A percentile compares a stretch with the other conserved stretches of the same genome.
phyloP scores from a whole-genome alignment of 345 rosid species.

The Hevea brasiliensis region DNA sequence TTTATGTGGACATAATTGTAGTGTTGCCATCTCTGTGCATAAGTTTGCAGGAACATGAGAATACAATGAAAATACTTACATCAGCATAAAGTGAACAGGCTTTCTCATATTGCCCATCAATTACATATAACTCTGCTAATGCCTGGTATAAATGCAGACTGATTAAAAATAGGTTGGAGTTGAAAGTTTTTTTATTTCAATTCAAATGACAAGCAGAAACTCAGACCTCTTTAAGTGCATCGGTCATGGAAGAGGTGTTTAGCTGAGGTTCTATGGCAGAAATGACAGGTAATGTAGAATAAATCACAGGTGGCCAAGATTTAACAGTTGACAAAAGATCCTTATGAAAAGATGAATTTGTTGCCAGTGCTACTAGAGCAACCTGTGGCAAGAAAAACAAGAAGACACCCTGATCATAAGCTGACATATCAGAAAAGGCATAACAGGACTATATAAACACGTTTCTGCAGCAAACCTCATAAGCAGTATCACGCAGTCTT shows the following conservation, averaged over 20 bases:
- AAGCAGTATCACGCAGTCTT: constrained; percentile 92
- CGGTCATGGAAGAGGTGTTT: constrained; percentile 91
- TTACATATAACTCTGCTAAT: constrained; percentile 84
- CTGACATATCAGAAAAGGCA: constrained; percentile 15
- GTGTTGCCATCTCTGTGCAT: neutral
- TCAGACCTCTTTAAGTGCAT: constrained; percentile 87
- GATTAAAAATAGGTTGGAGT: constrained; percentile 17
- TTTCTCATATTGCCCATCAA: constrained; percentile 85
- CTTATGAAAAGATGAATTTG: constrained; percentile 76
- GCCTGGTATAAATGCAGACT: constrained; percentile 49
- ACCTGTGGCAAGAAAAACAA: constrained; percentile 50
- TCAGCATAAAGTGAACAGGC: constrained; percentile 93
- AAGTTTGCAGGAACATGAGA: constrained; percentile 7
- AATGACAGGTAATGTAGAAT: constrained; percentile 84
- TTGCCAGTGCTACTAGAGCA: constrained; percentile 97
- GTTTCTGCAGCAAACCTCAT: constrained; percentile 60
- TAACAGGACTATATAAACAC: neutral
- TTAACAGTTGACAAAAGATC: constrained; percentile 88
- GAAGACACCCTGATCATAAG: constrained; percentile 9
- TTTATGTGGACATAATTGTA: no score
- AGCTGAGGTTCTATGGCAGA: constrained; percentile 97
- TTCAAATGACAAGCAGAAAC: constrained; percentile 16
- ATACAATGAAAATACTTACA: constrained; percentile 53
- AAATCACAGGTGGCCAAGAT: constrained; percentile 86
- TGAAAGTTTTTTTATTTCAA: constrained; percentile 18